Percentiles rank a stretch among this genome's conserved stretches.
Evolutionary conservation across 2,329 filamentous ascomycete genomes (phyloP).

Genomic region (Ophiostoma himal-ulmi): DNA sequence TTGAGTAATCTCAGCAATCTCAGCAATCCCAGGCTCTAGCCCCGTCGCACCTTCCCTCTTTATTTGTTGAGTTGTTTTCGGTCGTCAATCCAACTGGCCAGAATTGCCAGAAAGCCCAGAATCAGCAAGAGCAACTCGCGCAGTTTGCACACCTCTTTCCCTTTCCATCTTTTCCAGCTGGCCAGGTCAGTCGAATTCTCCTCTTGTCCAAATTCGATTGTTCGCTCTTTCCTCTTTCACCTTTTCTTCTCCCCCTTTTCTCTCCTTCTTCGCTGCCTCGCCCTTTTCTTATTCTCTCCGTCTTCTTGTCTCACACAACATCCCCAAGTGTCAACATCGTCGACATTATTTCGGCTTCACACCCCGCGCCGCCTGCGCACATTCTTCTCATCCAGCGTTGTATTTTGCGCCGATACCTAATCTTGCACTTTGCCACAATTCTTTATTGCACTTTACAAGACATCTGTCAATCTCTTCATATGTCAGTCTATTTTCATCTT

Average conservation of each 20-base stretch:
- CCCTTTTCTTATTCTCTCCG: not conserved
- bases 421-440: not conserved
- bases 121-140: not conserved
- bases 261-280: not conserved
- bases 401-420: not conserved
- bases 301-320: not conserved
- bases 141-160: not conserved
- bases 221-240: not conserved
- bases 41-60: conserved; percentile 5
- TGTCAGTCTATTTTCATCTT: not conserved
- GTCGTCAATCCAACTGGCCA: not conserved
- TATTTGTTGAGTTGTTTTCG: not conserved
- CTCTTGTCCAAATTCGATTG: not conserved
- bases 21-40: not conserved
- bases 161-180: not conserved
- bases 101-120: not conserved
- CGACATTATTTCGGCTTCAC: not conserved
- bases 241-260: not conserved
- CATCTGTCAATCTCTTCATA: not conserved
- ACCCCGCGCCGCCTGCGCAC: not conserved
- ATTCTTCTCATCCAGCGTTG: not conserved
- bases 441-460: not conserved
- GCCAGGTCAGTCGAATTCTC: not conserved
- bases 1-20: not conserved
- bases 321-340: not conserved